Conservation (phyloP, 2,329 filamentous ascomycete genomes). For the Penicillium oxalicum region DNA sequence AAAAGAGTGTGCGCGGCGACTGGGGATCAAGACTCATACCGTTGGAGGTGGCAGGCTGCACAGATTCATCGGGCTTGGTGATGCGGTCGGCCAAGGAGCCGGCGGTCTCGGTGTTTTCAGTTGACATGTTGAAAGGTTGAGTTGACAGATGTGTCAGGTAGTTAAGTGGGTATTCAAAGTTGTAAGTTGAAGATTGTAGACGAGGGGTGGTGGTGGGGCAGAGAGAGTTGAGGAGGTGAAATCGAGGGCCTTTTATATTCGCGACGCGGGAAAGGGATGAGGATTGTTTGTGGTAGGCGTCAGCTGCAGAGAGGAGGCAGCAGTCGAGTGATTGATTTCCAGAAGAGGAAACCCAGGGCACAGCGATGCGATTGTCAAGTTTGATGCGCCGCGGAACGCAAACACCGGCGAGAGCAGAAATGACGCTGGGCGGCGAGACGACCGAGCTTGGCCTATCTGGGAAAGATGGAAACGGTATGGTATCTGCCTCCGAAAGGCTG, state of each 20-base stretch:
- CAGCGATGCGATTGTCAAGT: neutral
- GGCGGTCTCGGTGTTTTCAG: constrained; percentile 28
- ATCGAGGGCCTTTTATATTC: too few species aligned
- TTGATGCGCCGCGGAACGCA: neutral
- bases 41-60: constrained; percentile 10
- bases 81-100: constrained; percentile 46
- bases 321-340: neutral
- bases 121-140: constrained; percentile 29
- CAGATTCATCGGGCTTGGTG: constrained; percentile 35
- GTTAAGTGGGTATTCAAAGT: neutral
- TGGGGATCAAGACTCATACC: constrained; percentile 22
- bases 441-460: constrained; percentile 6
- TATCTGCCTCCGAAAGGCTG: neutral
- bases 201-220: too few species aligned
- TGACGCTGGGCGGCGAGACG: constrained; percentile 1
- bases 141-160: neutral
- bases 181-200: neutral
- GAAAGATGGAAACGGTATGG: constrained; percentile 5
- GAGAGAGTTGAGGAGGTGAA: neutral
- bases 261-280: neutral
- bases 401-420: constrained; percentile 1
- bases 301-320: neutral
- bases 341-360: constrained; percentile 1
- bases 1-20: neutral
- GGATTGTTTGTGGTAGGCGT: neutral